Percentiles rank a stretch among this genome's conserved stretches.
These are phyloP conservation scores for Blastosporella zonata DNA, from an alignment of 1,284 basidiomycete species.

Conservation along the genomic window DNA sequence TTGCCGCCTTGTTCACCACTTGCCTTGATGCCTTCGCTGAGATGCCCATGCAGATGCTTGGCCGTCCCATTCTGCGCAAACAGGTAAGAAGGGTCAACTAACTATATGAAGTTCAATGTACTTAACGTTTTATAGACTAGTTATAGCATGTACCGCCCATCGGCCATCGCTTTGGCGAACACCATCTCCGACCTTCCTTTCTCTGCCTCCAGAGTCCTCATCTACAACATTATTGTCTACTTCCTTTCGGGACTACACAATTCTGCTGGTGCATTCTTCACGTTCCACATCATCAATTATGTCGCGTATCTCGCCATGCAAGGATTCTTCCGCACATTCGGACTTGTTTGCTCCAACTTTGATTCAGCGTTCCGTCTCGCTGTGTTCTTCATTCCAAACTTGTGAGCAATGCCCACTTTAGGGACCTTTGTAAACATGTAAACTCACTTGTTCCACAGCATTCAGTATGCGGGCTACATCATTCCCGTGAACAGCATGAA, in stretches of 20 bases:
- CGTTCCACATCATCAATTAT: slow-evolving; percentile 67
- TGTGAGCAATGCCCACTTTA: slow-evolving; percentile 36
- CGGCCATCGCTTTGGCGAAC: slow-evolving; percentile 62
- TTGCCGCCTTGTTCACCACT: slow-evolving; percentile 54
- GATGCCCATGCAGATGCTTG: slow-evolving; percentile 66
- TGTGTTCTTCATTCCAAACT: slow-evolving; percentile 64
- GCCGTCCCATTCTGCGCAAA: slow-evolving; percentile 68
- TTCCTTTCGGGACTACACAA: slow-evolving; percentile 59
- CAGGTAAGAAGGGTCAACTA: slow-evolving; percentile 44
- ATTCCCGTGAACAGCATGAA: slow-evolving; percentile 78
- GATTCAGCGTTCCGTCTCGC: slow-evolving; percentile 56
- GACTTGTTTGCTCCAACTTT: slow-evolving; percentile 61
- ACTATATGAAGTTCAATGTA: neutral
- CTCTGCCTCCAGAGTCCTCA: slow-evolving; percentile 45
- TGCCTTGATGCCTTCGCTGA: slow-evolving; percentile 63
- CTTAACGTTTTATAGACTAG: slow-evolving; percentile 46
- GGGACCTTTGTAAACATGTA: neutral
- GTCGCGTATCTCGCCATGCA: slow-evolving; percentile 63
- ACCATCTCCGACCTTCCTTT: slow-evolving; percentile 72
- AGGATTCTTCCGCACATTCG: slow-evolving; percentile 73
- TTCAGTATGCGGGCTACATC: slow-evolving; percentile 69
- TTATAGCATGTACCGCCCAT: slow-evolving; percentile 75
- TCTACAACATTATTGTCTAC: slow-evolving; percentile 64
- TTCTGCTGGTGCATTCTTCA: slow-evolving; percentile 55
- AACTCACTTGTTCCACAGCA: slow-evolving; percentile 21